Evolutionary conservation across 2,329 filamentous ascomycete species (phyloP).

Genomic region (Microcyclospora pomicola): DNA sequence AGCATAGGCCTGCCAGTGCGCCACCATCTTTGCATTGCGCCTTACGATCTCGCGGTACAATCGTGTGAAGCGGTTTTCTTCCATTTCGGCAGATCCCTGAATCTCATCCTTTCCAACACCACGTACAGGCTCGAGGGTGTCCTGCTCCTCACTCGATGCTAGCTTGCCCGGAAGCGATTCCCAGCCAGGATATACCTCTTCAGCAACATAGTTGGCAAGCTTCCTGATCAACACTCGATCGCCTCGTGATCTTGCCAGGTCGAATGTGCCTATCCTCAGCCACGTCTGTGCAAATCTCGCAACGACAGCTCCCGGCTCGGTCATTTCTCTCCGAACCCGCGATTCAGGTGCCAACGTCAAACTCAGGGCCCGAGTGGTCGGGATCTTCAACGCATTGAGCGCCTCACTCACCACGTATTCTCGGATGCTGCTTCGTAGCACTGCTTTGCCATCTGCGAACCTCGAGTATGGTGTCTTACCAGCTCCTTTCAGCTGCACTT

Average conservation of each 20-base stretch:
- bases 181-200: conserved; percentile 82
- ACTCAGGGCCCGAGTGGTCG: conserved; percentile 73
- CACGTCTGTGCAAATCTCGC: conserved; percentile 81
- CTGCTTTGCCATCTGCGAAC: conserved; percentile 91
- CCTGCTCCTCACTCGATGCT: conserved; percentile 33
- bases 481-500: conserved; percentile 88
- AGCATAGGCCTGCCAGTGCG: conserved; percentile 94
- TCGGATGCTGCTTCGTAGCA: conserved; percentile 79
- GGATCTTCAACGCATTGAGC: conserved; percentile 72
- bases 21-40: conserved; percentile 76
- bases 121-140: conserved; percentile 28
- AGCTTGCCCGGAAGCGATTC: conserved; percentile 56
- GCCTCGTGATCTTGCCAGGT: conserved; percentile 69
- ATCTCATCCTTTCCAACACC: conserved; percentile 36
- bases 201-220: conserved; percentile 69
- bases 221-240: conserved; percentile 61
- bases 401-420: conserved; percentile 90
- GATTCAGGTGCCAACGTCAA: conserved; percentile 62
- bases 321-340: conserved; percentile 60
- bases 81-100: conserved; percentile 49
- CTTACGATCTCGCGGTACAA: conserved; percentile 79
- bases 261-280: conserved; percentile 91
- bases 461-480: conserved; percentile 88
- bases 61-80: conserved; percentile 76
- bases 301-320: conserved; percentile 87